Evolutionary conservation across 2,329 filamentous ascomycete genomes (phyloP).

Genomic region (Xylaria sp.): DNA sequence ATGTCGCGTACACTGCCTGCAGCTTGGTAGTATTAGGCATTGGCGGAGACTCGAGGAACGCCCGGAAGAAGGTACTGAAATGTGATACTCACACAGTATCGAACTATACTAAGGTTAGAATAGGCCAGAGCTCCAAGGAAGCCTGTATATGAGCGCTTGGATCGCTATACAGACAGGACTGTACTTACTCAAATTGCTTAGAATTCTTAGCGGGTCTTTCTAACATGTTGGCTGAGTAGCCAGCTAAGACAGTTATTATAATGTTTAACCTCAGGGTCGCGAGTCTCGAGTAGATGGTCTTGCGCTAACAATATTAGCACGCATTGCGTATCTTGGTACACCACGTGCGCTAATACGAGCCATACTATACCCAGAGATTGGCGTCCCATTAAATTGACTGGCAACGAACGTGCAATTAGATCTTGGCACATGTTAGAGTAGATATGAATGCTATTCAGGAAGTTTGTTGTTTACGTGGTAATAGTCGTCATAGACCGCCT

Average conservation of each 20-base stretch:
- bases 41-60: too few relatives aligned
- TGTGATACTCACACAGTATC: background rate
- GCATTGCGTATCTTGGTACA: background rate
- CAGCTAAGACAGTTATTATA: background rate
- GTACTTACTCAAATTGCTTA: background rate
- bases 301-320: too few relatives aligned
- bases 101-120: background rate
- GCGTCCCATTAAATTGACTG: too few relatives aligned
- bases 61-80: background rate
- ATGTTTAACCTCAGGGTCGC: background rate
- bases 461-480: background rate
- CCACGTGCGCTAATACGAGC: constrained; percentile 17
- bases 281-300: too few relatives aligned
- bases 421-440: too few relatives aligned
- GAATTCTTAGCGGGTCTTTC: background rate
- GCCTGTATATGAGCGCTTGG: too few relatives aligned
- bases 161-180: background rate
- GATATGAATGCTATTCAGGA: too few relatives aligned
- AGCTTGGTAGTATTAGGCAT: background rate
- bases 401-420: too few relatives aligned
- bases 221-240: background rate
- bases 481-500: background rate
- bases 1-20: background rate
- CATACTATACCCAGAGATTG: background rate
- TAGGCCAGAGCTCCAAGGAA: background rate